Evolutionary conservation across 2,329 filamentous ascomycete genomes (phyloP).

Genomic region (Penicillium sp.): DNA sequence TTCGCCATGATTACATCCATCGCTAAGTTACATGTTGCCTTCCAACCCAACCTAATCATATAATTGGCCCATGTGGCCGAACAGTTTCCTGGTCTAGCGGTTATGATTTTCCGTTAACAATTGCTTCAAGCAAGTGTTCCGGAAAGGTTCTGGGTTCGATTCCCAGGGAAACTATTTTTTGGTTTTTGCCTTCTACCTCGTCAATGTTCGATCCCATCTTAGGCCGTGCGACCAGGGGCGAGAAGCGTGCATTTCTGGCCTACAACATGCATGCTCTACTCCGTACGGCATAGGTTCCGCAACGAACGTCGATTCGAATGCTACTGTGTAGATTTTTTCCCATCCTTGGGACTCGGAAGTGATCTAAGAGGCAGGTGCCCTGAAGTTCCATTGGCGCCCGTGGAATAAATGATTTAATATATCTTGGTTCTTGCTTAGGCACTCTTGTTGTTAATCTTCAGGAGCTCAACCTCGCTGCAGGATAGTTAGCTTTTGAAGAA

Average conservation of each 20-base stretch:
- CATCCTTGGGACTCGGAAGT: neutral
- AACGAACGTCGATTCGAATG: neutral
- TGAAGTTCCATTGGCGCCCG: neutral
- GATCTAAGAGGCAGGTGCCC: neutral
- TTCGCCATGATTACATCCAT: too few relatives aligned
- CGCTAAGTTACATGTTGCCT: neutral
- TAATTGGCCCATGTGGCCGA: neutral
- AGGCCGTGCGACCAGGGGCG: too few relatives aligned
- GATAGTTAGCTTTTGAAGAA: neutral
- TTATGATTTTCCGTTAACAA: constrained; percentile 8
- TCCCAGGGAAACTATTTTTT: constrained; percentile 6
- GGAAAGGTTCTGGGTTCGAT: constrained; percentile 6
- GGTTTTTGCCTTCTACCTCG: too few relatives aligned
- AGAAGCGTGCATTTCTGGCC: too few relatives aligned
- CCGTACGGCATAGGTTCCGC: neutral
- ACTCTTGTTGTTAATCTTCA: constrained; percentile 56
- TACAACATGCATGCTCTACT: too few relatives aligned
- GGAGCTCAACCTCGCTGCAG: constrained; percentile 64
- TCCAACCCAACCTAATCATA: neutral
- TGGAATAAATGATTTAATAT: too few relatives aligned
- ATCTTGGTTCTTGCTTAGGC: constrained; percentile 32
- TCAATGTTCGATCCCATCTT: too few relatives aligned
- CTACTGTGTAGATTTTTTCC: too few relatives aligned
- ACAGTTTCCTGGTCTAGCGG: constrained; percentile 5
- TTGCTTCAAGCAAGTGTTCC: neutral